These are phyloP conservation scores for Plasmopara muralis DNA, from an alignment of 352 stramenopile species.

Conservation along the genomic window DNA sequence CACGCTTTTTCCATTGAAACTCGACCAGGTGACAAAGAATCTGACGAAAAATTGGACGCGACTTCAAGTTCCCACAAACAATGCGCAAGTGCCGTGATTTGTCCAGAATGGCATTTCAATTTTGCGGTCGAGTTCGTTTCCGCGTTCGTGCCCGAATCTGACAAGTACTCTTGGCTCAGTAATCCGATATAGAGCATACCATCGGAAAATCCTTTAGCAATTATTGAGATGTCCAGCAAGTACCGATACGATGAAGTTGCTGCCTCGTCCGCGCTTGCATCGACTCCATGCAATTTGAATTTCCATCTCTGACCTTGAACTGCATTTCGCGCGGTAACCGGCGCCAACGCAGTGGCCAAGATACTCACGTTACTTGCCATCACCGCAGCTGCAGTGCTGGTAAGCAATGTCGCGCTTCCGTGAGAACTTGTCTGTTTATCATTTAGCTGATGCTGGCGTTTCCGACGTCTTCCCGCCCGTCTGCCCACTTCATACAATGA, in stretches of 20 bases:
- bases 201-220: constrained; percentile 43
- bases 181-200: constrained; percentile 30
- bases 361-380: constrained; percentile 16
- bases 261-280: constrained; percentile 1
- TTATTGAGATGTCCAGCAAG: constrained; percentile 55
- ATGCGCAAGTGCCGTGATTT: constrained; percentile 43
- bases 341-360: constrained; percentile 25
- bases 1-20: constrained; percentile 9
- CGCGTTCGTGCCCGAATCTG: constrained; percentile 3
- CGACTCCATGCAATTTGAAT: constrained; percentile 1
- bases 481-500: constrained; percentile 26
- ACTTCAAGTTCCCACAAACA: constrained; percentile 28
- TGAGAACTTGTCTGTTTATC: constrained; percentile 2
- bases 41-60: neutral
- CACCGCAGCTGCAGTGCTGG: constrained; percentile 11
- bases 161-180: constrained; percentile 22
- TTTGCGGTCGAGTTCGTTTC: constrained; percentile 6
- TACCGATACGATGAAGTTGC: constrained; percentile 19
- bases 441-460: constrained; percentile 17
- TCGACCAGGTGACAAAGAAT: constrained; percentile 2
- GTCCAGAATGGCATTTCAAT: constrained; percentile 34
- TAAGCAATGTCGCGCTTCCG: constrained; percentile 11
- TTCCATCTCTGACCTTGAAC: constrained; percentile 1
- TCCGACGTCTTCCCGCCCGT: constrained; percentile 24
- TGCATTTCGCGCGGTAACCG: constrained; percentile 13